Percentiles rank a stretch among this genome's conserved stretches.
These are phyloP conservation scores for Solanum bukasovii DNA, from an alignment of 257 asterid genomes.

Conservation along the genomic window DNA sequence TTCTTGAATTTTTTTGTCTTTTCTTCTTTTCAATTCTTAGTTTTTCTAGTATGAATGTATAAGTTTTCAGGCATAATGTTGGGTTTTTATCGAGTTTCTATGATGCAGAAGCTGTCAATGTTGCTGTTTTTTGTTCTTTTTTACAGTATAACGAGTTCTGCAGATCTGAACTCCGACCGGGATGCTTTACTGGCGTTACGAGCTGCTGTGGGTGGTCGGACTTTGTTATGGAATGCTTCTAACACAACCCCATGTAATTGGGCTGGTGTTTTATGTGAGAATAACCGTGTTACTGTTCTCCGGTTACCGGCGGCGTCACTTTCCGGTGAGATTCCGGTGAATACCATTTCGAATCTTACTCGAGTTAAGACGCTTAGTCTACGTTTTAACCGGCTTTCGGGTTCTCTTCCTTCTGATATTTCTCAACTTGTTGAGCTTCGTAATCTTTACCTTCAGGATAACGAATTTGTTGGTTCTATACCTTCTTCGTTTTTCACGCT, in stretches of 20 bases:
- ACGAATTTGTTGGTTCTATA: constrained; percentile 35
- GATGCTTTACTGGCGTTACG: constrained; percentile 57
- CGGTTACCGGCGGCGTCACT: constrained; percentile 76
- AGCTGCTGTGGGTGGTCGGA: constrained; percentile 58
- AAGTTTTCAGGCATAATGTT: neutral
- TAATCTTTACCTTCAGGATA: constrained; percentile 64
- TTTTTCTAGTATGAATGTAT: neutral
- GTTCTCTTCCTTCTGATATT: constrained; percentile 51
- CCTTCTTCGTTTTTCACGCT: constrained; percentile 26
- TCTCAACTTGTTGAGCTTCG: constrained; percentile 37
- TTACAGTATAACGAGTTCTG: constrained; percentile 5
- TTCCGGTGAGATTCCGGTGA: constrained; percentile 34
- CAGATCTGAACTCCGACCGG: constrained; percentile 53
- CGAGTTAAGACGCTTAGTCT: constrained; percentile 59
- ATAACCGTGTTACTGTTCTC: constrained; percentile 48
- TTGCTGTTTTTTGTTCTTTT: constrained; percentile 19
- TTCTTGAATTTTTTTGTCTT: neutral
- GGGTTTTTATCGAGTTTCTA: neutral
- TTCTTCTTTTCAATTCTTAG: neutral
- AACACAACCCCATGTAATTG: constrained; percentile 52
- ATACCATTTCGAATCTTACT: constrained; percentile 40
- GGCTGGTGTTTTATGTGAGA: constrained; percentile 53
- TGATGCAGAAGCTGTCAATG: neutral
- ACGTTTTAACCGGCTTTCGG: constrained; percentile 63
- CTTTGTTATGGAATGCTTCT: constrained; percentile 51